Percentiles rank a stretch among this genome's conserved stretches.
Conservation (phyloP, 2,329 filamentous ascomycete genomes). For the Xenoacremonium recifei region DNA sequence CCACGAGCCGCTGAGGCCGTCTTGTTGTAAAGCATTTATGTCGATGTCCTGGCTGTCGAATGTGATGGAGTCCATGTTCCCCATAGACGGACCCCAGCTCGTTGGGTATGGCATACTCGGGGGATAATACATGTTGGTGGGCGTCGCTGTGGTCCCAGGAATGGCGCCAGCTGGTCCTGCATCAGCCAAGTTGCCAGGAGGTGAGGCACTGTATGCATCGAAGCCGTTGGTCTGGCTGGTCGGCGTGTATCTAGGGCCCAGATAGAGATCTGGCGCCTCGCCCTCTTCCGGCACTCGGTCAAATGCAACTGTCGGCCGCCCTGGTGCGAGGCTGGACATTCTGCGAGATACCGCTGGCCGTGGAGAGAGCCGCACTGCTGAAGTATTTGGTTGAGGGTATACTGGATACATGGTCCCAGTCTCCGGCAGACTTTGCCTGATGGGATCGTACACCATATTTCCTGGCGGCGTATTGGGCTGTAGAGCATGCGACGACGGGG, state of each 20-base stretch:
- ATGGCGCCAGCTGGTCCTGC: conserved; percentile 13
- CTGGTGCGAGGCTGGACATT: conserved; percentile 22
- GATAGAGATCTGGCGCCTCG: conserved; percentile 34
- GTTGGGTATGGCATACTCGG: conserved; percentile 28
- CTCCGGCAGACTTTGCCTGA: conserved; percentile 55
- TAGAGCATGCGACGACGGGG: conserved; percentile 9
- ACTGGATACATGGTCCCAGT: conserved; percentile 45
- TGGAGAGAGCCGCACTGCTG: conserved; percentile 46
- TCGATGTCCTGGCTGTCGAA: conserved; percentile 78
- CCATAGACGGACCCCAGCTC: conserved; percentile 30
- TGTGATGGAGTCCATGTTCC: conserved; percentile 55
- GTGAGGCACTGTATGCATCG: conserved; percentile 43
- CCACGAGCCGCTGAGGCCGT: conserved; percentile 70
- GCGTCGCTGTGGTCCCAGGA: conserved; percentile 12
- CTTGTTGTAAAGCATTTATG: conserved; percentile 59
- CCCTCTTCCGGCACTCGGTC: conserved; percentile 27
- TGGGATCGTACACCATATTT: conserved; percentile 61
- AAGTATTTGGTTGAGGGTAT: conserved; percentile 49
- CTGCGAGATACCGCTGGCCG: conserved; percentile 26
- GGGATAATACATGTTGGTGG: conserved; percentile 26
- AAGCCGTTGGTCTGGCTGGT: conserved; percentile 42
- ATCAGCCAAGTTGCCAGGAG: conserved; percentile 41
- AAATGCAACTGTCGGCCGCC: conserved; percentile 26
- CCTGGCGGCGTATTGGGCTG: conserved; percentile 51
- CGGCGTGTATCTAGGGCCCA: conserved; percentile 36